These are phyloP conservation scores for Colletotrichum simmondsii DNA, from an alignment of 2,329 filamentous ascomycete genomes.

Conservation along the genomic window DNA sequence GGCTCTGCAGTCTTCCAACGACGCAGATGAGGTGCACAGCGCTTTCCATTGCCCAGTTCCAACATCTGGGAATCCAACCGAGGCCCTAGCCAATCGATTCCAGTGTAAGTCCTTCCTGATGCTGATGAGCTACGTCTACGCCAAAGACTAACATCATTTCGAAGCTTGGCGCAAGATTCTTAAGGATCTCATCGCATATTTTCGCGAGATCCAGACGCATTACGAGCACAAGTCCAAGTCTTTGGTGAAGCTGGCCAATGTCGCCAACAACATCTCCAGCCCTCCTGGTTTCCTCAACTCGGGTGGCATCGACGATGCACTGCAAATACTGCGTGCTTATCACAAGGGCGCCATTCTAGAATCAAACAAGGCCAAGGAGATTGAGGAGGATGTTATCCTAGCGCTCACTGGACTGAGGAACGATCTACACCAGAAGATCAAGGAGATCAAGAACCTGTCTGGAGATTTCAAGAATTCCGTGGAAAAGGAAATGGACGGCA, in stretches of 20 bases:
- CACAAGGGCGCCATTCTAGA: slow-evolving; percentile 85
- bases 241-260: slow-evolving; percentile 83
- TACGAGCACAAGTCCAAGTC: slow-evolving; percentile 90
- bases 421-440: slow-evolving; percentile 95
- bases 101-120: slow-evolving; percentile 70
- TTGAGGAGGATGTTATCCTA: slow-evolving; percentile 90
- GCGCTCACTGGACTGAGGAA: slow-evolving; percentile 86
- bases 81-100: slow-evolving; percentile 87
- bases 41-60: slow-evolving; percentile 92
- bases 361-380: slow-evolving; percentile 88
- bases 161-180: slow-evolving; percentile 93
- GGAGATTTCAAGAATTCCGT: slow-evolving; percentile 98
- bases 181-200: slow-evolving; percentile 94
- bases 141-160: background rate
- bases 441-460: slow-evolving; percentile 94
- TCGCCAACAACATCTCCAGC: slow-evolving; percentile 81
- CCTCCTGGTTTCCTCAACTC: slow-evolving; percentile 82
- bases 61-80: slow-evolving; percentile 87
- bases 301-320: slow-evolving; percentile 88
- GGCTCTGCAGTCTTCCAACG: slow-evolving; percentile 74
- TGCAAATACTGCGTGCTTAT: slow-evolving; percentile 82
- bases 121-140: background rate
- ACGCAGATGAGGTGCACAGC: slow-evolving; percentile 79
- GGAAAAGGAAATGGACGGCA: slow-evolving; percentile 91
- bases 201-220: slow-evolving; percentile 88